Conservation (phyloP, 2,329 filamentous ascomycete genomes). For the Sporothrix globosa region DNA sequence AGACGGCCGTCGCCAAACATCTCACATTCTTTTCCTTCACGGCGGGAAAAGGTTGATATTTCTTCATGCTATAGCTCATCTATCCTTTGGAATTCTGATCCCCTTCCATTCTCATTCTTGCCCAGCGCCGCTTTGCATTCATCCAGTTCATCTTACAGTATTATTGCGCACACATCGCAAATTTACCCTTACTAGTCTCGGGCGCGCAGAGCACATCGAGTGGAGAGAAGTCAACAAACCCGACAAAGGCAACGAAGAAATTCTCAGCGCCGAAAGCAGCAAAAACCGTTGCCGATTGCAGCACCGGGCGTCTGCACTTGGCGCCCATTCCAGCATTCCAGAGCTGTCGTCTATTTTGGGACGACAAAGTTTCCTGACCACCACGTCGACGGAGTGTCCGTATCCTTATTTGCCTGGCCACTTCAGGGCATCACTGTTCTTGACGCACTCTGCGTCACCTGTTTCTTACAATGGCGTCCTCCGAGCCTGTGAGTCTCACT, state of each 20-base stretch:
- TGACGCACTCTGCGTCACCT: constrained; percentile 1
- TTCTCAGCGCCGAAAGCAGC: background rate
- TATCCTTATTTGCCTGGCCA: background rate
- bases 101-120: constrained; percentile 32
- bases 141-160: constrained; percentile 33
- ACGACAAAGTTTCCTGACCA: constrained; percentile 19
- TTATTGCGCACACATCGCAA: constrained; percentile 19
- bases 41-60: constrained; percentile 26
- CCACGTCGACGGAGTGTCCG: constrained; percentile 19
- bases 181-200: background rate
- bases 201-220: background rate
- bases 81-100: constrained; percentile 32
- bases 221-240: constrained; percentile 25
- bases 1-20: constrained; percentile 28
- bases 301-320: constrained; percentile 15
- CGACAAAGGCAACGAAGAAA: background rate
- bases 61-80: constrained; percentile 32
- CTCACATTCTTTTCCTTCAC: constrained; percentile 31
- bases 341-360: background rate
- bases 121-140: constrained; percentile 27
- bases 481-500: constrained; percentile 35
- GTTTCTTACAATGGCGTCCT: constrained; percentile 33
- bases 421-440: constrained; percentile 7
- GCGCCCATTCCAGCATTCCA: constrained; percentile 27
- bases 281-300: constrained; percentile 14